Base-by-base conservation (phyloP, 306 rosid species). In the Lupinus albus region DNA sequence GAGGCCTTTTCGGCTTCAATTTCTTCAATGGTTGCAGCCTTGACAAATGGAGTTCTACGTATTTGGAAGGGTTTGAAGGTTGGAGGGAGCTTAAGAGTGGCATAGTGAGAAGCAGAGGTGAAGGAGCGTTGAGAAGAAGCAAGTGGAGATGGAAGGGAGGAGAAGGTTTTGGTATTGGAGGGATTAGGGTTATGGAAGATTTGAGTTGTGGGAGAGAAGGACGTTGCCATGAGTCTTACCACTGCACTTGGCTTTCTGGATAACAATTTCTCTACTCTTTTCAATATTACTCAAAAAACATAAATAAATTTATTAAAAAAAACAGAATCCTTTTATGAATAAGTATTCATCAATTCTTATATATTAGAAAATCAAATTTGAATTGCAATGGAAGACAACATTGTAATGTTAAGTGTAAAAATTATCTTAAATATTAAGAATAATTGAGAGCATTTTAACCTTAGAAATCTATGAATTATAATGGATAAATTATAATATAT, bases 1-100 rank as follows among this genome's bases (percentile, higher is more conserved):
- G 67, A 52, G 4, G 95, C 65, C 46, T 93, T 93, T 66, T 93
- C 96, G 0, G 96, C 99, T 86, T 93, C 96, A 35, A 93, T 93
- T 86, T 93, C 99, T 73, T 90, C 99, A n/a, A 87, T 79, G 64
- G 97, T 90, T 28, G 99, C 96, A 11, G 96, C 90, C 60, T 83
- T 86, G 16, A 90, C 89, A 68, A 75, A 25, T 67, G 72, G 75
- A 38, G 53, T 79, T 83, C 89, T 91, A 68, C 12, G 79, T 25
- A 70, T n/a, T n/a, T n/a, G 61, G 8, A 72, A 65, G 25, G 75
- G 76, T 51, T 1, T 4, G 5, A 42, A 59, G 18, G 35, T 33
- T 4, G 45, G 68, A 56, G 76, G 45, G 21, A 81, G 78, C 28
- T 71, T 78, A 8, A 84, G 81, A 20, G 81, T 55, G 35, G 44